Evolutionary conservation across 768 basidiomycete species (phyloP).

Genomic region (Pleurotus eryngii): DNA sequence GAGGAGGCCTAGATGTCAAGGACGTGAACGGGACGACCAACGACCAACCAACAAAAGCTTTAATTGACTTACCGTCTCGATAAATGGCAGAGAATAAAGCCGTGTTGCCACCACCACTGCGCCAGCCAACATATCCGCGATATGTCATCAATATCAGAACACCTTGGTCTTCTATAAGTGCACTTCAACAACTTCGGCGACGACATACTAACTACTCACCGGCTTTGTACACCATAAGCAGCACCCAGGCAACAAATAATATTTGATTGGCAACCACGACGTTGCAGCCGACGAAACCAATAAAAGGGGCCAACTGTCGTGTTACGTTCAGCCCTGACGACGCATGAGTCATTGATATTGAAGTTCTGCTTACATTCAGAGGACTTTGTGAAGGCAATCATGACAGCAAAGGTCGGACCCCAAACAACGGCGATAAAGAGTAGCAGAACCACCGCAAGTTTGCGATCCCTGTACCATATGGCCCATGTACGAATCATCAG

Average conservation of each 20-base stretch:
- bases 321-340: too few species aligned
- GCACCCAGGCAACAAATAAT: not conserved
- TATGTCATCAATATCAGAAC: not conserved
- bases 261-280: not conserved
- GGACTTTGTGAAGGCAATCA: conserved; percentile 6
- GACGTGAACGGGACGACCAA: not conserved
- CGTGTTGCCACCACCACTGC: not conserved
- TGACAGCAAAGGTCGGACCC: conserved; percentile 5
- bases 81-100: not conserved
- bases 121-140: not conserved
- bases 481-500: conserved; percentile 13
- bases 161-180: not conserved
- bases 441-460: conserved; percentile 3
- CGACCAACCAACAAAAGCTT: not conserved
- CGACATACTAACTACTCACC: not conserved
- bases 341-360: too few species aligned
- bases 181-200: not conserved
- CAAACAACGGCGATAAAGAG: conserved; percentile 7
- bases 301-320: not conserved
- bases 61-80: not conserved
- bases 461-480: conserved; percentile 10
- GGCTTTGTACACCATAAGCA: not conserved
- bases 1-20: not conserved
- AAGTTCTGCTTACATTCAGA: conserved; percentile 4
- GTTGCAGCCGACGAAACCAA: not conserved